Conservation (phyloP, 2,329 filamentous ascomycete genomes). For the Phoma sp. region DNA sequence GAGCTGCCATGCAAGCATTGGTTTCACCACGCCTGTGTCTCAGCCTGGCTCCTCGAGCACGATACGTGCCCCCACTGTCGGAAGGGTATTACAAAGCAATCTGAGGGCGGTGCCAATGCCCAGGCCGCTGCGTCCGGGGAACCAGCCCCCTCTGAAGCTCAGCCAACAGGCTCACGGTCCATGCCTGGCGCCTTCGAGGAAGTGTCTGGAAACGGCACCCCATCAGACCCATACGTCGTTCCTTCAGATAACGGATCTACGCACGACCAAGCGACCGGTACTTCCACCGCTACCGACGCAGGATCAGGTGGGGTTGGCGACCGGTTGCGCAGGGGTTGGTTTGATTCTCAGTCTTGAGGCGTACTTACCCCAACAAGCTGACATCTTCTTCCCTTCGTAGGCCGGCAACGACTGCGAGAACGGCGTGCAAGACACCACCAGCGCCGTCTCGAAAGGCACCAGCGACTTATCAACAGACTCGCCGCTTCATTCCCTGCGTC, state of each 20-base stretch:
- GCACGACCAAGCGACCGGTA: conserved; percentile 14
- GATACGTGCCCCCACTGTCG: conserved; percentile 90
- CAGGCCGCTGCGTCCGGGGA: conserved; percentile 14
- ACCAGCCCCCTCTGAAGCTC: conserved; percentile 13
- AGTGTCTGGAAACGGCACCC: conserved; percentile 25
- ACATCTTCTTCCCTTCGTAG: neutral
- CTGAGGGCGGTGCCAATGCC: conserved; percentile 27
- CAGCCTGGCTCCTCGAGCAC: conserved; percentile 84
- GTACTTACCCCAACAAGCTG: neutral
- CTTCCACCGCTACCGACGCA: conserved; percentile 20
- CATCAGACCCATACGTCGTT: conserved; percentile 28
- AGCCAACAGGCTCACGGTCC: conserved; percentile 18
- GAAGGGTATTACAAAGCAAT: conserved; percentile 54
- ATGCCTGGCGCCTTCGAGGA: conserved; percentile 41
- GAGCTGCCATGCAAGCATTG: conserved; percentile 88
- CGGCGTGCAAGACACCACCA: conserved; percentile 9
- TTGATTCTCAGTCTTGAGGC: conserved; percentile 30
- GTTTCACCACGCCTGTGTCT: conserved; percentile 86
- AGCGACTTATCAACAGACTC: neutral
- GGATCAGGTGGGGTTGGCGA: conserved; percentile 30
- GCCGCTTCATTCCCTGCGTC: conserved; percentile 3
- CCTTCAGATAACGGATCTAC: conserved; percentile 18
- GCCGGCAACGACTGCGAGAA: conserved; percentile 13
- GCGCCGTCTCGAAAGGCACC: conserved; percentile 1
- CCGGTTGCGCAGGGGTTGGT: conserved; percentile 44